These are phyloP conservation scores for Pseudocercospora ulei DNA, from an alignment of 2,329 filamentous ascomycete genomes.

Conservation along the genomic window DNA sequence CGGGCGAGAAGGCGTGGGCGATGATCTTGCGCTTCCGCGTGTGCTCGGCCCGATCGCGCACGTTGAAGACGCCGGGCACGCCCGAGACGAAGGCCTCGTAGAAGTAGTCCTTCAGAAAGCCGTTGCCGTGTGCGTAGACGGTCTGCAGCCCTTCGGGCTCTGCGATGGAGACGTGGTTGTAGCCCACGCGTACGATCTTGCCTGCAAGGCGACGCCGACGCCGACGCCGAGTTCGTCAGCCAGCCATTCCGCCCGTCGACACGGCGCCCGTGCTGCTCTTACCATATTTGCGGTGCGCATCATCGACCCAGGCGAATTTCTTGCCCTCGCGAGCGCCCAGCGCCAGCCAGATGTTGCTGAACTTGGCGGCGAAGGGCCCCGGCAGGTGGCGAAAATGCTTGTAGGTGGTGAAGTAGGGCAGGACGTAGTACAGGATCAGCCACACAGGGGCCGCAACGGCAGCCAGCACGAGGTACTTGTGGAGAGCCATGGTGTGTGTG, in stretches of 20 bases:
- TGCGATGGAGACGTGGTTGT: constrained; percentile 25
- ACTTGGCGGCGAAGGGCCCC: constrained; percentile 21
- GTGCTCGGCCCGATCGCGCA: constrained; percentile 32
- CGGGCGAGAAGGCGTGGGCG: constrained; percentile 33
- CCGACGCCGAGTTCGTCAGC: too few relatives aligned
- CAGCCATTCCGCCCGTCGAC: too few relatives aligned
- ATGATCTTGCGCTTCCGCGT: constrained; percentile 34
- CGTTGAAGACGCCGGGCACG: constrained; percentile 33
- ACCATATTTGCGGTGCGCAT: constrained; percentile 21
- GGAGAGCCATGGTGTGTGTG: constrained; percentile 12
- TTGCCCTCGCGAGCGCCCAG: constrained; percentile 19
- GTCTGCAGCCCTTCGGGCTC: constrained; percentile 23
- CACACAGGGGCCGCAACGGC: constrained; percentile 13
- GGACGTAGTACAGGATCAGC: constrained; percentile 19
- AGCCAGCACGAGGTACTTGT: constrained; percentile 15
- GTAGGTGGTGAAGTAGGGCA: constrained; percentile 23
- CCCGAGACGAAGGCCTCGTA: constrained; percentile 34
- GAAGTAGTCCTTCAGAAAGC: constrained; percentile 32
- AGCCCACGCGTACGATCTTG: constrained; percentile 19
- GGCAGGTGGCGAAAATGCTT: constrained; percentile 20
- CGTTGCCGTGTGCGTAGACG: constrained; percentile 32
- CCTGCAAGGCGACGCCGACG: too few relatives aligned
- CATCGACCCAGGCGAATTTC: constrained; percentile 23
- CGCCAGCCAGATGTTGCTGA: constrained; percentile 25
- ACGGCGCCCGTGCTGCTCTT: too few relatives aligned